Evolutionary conservation across 495 filamentous ascomycete genomes (phyloP).

Genomic region (Cenococcum geophilum): DNA sequence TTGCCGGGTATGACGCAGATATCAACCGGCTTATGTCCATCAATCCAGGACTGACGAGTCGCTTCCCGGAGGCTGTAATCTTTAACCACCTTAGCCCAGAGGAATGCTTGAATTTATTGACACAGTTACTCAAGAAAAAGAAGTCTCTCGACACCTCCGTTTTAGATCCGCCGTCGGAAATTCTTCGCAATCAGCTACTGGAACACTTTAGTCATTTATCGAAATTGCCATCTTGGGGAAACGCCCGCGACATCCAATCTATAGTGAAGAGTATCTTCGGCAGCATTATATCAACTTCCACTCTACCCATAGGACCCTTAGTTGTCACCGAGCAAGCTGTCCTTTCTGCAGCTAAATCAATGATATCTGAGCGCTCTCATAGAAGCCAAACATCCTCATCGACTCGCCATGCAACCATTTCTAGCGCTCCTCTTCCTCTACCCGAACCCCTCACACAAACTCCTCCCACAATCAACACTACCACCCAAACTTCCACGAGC

Average conservation of each 20-base stretch:
- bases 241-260: slow-evolving; percentile 58
- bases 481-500: neutral
- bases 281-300: slow-evolving; percentile 36
- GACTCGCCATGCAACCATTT: neutral
- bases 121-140: slow-evolving; percentile 21
- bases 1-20: slow-evolving; percentile 66
- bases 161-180: slow-evolving; percentile 19
- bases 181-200: slow-evolving; percentile 31
- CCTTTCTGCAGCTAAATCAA: slow-evolving; percentile 8
- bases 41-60: slow-evolving; percentile 53
- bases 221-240: slow-evolving; percentile 55
- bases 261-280: slow-evolving; percentile 50
- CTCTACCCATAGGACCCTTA: slow-evolving; percentile 6
- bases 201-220: slow-evolving; percentile 43
- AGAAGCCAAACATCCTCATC: slow-evolving; percentile 11
- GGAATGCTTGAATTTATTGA: slow-evolving; percentile 44
- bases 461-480: neutral
- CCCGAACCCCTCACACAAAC: neutral
- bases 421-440: neutral
- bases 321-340: slow-evolving; percentile 14
- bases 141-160: slow-evolving; percentile 22
- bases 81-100: slow-evolving; percentile 45
- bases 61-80: slow-evolving; percentile 55
- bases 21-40: slow-evolving; percentile 63
- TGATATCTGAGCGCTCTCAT: slow-evolving; percentile 16